Evolutionary conservation across 2,329 filamentous ascomycete species (phyloP).

Genomic region (Fusarium sulawesiense): DNA sequence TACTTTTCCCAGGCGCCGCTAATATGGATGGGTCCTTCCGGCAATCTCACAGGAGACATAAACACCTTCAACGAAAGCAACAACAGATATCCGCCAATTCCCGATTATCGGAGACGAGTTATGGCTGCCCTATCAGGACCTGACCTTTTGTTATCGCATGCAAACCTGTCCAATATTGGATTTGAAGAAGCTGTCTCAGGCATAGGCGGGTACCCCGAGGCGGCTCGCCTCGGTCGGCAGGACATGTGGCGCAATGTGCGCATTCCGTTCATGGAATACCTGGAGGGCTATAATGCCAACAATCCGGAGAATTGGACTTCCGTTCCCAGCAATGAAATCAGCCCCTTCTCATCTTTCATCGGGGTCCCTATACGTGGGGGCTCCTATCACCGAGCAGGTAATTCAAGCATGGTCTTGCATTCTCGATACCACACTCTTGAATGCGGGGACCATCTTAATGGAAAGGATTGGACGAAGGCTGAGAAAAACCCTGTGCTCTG

Average conservation of each 20-base stretch:
- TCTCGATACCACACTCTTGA: constrained; percentile 1
- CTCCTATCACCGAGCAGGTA: background rate
- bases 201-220: background rate
- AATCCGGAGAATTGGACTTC: background rate
- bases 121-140: background rate
- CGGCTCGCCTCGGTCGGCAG: background rate
- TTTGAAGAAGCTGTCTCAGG: background rate
- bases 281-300: background rate
- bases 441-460: background rate
- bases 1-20: background rate
- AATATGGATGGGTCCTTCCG: too few relatives aligned
- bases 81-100: background rate
- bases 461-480: background rate
- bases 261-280: constrained; percentile 1
- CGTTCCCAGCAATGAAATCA: background rate
- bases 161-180: background rate
- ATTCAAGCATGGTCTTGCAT: background rate
- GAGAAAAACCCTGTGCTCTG: too few relatives aligned
- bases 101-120: background rate
- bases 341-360: constrained; percentile 2
- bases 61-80: too few relatives aligned
- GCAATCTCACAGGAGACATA: too few relatives aligned
- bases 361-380: constrained; percentile 2
- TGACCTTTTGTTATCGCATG: background rate
- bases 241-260: constrained; percentile 9